phyloP scores from a whole-genome alignment of 768 basidiomycete genomes.

The Amanita subjunquillea region DNA sequence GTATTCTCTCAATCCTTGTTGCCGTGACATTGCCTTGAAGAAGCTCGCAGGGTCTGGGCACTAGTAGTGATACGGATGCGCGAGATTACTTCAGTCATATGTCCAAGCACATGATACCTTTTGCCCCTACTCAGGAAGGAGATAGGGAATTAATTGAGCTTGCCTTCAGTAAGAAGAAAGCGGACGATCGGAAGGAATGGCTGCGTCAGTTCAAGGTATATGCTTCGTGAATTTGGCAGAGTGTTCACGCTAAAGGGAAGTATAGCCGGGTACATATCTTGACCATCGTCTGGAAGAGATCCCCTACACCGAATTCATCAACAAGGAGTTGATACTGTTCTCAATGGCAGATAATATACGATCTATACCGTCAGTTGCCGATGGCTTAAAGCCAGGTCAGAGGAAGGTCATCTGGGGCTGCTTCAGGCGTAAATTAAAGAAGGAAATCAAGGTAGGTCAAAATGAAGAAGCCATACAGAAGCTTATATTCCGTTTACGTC shows the following conservation, averaged over 20 bases:
- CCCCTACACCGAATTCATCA: conserved; percentile 90
- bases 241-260: conserved; percentile 4
- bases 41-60: conserved; percentile 77
- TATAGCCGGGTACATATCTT: conserved; percentile 85
- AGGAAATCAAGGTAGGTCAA: conserved; percentile 69
- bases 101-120: conserved; percentile 90
- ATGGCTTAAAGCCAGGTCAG: conserved; percentile 96
- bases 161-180: conserved; percentile 99
- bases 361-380: conserved; percentile 89
- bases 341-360: conserved; percentile 99
- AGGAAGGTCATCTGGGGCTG: conserved; percentile 94
- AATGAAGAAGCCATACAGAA: neutral
- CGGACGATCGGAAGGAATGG: conserved; percentile 98
- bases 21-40: neutral
- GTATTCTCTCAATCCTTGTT: conserved; percentile 28
- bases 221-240: neutral
- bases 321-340: conserved; percentile 94
- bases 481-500: neutral
- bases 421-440: conserved; percentile 90
- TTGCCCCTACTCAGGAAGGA: conserved; percentile 67
- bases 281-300: conserved; percentile 85
- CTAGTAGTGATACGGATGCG: conserved; percentile 82
- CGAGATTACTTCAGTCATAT: conserved; percentile 90
- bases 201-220: conserved; percentile 79
- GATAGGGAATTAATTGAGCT: conserved; percentile 90